These are phyloP conservation scores for Gnaphalium uliginosum DNA, from an alignment of 129 eudicot species.

Conservation along the genomic window DNA sequence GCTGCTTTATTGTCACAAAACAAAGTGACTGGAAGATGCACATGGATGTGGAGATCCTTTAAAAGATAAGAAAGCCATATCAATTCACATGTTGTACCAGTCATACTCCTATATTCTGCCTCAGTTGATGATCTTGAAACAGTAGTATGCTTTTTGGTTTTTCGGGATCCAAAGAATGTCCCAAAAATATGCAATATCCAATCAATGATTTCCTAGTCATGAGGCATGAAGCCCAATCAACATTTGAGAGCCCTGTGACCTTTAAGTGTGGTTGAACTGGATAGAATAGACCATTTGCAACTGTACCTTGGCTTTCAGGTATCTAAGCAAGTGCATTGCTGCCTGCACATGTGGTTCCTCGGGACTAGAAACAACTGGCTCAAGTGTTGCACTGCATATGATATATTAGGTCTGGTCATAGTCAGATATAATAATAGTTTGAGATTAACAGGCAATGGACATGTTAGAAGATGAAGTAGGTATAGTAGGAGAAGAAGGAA, in stretches of 20 bases:
- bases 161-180: background rate
- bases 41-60: background rate
- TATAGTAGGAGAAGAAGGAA: too few species aligned
- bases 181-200: background rate
- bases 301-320: background rate
- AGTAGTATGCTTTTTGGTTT: background rate
- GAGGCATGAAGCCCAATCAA: background rate
- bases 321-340: background rate
- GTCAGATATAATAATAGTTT: too few species aligned
- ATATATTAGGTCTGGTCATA: too few species aligned
- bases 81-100: background rate
- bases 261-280: background rate
- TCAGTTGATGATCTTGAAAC: background rate
- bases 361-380: too few species aligned
- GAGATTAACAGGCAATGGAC: too few species aligned
- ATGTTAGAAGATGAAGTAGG: too few species aligned
- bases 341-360: too few species aligned
- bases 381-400: too few species aligned
- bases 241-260: background rate
- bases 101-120: background rate
- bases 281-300: background rate
- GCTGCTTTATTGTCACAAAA: background rate
- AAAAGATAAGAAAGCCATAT: background rate
- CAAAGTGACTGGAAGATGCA: background rate
- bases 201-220: background rate